These are phyloP conservation scores for Murraya koenigii DNA, from an alignment of 345 rosid genomes.

Conservation along the genomic window DNA sequence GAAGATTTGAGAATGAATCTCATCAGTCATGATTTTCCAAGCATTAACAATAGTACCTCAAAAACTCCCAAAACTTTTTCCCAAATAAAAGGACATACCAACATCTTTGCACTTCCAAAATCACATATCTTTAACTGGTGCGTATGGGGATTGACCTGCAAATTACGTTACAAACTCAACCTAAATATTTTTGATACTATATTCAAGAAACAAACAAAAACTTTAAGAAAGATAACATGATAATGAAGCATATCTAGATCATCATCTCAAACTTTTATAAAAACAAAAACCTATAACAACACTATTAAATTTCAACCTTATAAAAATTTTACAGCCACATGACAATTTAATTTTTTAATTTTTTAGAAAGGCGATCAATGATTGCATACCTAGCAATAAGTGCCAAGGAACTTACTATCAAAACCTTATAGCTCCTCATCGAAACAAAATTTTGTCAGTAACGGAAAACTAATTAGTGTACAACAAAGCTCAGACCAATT, in stretches of 20 bases:
- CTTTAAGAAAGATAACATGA: background rate
- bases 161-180: slow-evolving; percentile 21
- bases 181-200: background rate
- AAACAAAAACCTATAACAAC: background rate
- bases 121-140: slow-evolving; percentile 94
- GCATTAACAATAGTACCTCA: slow-evolving; percentile 4
- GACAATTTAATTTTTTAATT: background rate
- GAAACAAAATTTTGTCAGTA: background rate
- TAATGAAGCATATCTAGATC: background rate
- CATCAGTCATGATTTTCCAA: background rate
- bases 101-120: slow-evolving; percentile 98
- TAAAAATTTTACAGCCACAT: background rate
- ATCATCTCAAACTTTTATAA: background rate
- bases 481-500: background rate
- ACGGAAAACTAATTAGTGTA: background rate
- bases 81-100: slow-evolving; percentile 53
- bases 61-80: background rate
- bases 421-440: background rate
- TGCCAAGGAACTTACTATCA: background rate
- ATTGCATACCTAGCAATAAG: background rate
- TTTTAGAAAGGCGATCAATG: background rate
- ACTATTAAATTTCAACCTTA: background rate
- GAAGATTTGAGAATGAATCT: slow-evolving; percentile 21
- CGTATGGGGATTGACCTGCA: slow-evolving; percentile 84
- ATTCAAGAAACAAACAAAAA: background rate